Conservation (phyloP, 2,329 filamentous ascomycete genomes). For the Pseudogymnoascus sp. region DNA sequence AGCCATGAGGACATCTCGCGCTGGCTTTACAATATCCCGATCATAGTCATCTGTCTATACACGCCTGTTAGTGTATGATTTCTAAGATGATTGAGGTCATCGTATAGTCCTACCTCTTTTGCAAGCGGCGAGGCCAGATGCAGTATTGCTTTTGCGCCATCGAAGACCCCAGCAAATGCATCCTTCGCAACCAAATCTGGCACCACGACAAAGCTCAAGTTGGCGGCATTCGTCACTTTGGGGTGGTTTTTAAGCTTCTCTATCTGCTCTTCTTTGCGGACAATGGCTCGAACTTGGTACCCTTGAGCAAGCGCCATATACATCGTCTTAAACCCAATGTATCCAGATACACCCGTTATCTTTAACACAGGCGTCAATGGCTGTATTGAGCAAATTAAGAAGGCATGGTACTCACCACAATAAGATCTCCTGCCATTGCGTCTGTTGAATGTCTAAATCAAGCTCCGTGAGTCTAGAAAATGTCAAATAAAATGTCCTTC, state of each 20-base stretch:
- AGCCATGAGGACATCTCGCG: neutral
- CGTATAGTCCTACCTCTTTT: neutral
- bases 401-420: constrained; percentile 10
- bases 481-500: too few relatives aligned
- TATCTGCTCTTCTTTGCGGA: neutral
- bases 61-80: neutral
- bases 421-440: constrained; percentile 14
- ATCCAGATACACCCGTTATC: constrained; percentile 21
- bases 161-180: neutral
- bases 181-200: neutral
- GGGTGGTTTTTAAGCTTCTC: neutral
- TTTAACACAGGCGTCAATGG: neutral
- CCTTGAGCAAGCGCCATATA: constrained; percentile 2
- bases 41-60: neutral
- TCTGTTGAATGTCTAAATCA: neutral
- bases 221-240: neutral
- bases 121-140: constrained; percentile 4
- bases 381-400: neutral
- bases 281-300: constrained; percentile 5
- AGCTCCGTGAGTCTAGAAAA: neutral
- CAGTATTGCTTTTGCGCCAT: neutral
- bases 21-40: neutral
- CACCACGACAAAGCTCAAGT: neutral
- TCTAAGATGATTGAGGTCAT: neutral
- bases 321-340: constrained; percentile 17